Conservation (phyloP, 140 eudicot genomes). For the Flaveria floridana region DNA sequence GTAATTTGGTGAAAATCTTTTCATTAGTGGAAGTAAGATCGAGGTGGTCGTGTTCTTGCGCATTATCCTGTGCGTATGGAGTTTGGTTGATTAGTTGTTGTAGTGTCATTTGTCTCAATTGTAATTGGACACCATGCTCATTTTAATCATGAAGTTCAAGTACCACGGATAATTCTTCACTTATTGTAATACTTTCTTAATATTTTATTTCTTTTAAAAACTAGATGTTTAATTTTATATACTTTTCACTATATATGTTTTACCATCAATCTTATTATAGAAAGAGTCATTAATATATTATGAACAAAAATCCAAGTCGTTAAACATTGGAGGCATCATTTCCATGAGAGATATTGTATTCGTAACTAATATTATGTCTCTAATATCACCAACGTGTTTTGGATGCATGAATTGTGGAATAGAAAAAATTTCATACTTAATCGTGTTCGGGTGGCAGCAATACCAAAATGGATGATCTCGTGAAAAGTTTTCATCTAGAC, state of each 20-base stretch:
- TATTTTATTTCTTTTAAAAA: neutral
- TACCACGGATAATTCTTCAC: conserved; percentile 27
- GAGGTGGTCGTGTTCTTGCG: conserved; percentile 30
- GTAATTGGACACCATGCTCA: conserved; percentile 16
- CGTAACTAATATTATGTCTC: too few species aligned
- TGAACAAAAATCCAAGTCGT: neutral
- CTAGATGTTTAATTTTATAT: neutral
- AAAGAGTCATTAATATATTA: neutral
- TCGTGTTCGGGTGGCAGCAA: too few species aligned
- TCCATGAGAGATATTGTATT: too few species aligned
- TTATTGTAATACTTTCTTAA: neutral
- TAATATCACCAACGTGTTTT: too few species aligned
- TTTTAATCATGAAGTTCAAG: conserved; percentile 34
- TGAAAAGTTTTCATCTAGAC: too few species aligned
- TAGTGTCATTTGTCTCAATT: conserved; percentile 24
- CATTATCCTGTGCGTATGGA: conserved; percentile 28
- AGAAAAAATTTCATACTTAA: too few species aligned
- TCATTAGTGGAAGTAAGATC: conserved; percentile 23
- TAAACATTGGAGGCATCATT: too few species aligned
- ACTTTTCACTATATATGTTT: neutral
- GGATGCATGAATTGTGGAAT: too few species aligned
- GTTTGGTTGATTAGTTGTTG: conserved; percentile 39
- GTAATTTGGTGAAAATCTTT: conserved; percentile 35
- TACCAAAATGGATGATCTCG: too few species aligned
- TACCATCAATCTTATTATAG: neutral